These are phyloP conservation scores for Elongisporangium anandrum DNA, from an alignment of 352 stramenopile genomes.

Conservation along the genomic window DNA sequence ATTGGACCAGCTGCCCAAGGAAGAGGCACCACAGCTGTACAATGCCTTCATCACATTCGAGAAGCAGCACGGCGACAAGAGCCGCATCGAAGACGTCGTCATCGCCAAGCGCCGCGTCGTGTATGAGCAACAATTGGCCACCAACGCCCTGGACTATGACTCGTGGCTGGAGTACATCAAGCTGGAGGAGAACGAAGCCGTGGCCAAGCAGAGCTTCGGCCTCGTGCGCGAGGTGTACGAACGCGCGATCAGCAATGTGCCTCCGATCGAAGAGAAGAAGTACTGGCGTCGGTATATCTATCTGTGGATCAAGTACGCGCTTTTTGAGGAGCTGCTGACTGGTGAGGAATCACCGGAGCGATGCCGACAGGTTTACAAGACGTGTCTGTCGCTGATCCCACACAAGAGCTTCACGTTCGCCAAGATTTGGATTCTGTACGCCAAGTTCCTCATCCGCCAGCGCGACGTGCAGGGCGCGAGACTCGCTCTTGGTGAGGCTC, in stretches of 20 bases:
- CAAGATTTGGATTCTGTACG: conserved; percentile 98
- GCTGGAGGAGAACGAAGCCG: conserved; percentile 92
- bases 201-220: conserved; percentile 39
- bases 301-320: conserved; percentile 99
- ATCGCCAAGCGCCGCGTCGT: conserved; percentile 92
- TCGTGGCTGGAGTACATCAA: conserved; percentile 99
- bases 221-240: conserved; percentile 95
- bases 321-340: conserved; percentile 96
- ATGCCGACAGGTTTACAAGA: conserved; percentile 93
- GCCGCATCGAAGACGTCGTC: conserved; percentile 96
- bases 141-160: conserved; percentile 96
- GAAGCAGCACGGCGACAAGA: conserved; percentile 96
- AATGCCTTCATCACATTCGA: conserved; percentile 97
- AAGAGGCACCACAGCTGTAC: conserved; percentile 93
- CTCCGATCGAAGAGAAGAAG: conserved; percentile 93
- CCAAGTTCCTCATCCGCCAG: conserved; percentile 95
- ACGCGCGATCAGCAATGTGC: conserved; percentile 92
- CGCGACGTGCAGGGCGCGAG: conserved; percentile 91
- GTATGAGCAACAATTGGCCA: conserved; percentile 91
- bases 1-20: conserved; percentile 73
- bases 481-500: conserved; percentile 90
- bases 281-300: conserved; percentile 99
- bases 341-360: conserved; percentile 61
- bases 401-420: conserved; percentile 97
- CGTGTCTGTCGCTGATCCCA: conserved; percentile 92